A percentile compares a stretch with the other conserved stretches of the same genome.
phyloP scores from a whole-genome alignment of 2,329 filamentous ascomycete genomes.

The Emmonsiellopsis sp. region DNA sequence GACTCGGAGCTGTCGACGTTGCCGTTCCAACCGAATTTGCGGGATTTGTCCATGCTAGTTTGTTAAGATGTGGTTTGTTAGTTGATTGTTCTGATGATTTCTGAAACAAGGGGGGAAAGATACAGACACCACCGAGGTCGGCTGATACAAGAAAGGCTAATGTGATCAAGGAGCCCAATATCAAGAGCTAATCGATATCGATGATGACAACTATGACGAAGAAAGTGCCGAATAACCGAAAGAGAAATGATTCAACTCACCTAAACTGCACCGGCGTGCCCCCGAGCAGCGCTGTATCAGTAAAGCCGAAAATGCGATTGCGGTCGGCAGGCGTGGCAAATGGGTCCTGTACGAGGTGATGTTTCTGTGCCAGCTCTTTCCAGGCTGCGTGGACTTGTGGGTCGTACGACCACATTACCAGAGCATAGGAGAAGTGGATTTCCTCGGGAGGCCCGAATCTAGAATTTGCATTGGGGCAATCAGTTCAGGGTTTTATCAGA shows the following conservation, averaged over 20 bases:
- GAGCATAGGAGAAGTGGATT: constrained; percentile 30
- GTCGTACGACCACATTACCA: constrained; percentile 39
- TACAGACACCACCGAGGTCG: too few relatives aligned
- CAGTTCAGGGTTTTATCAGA: neutral
- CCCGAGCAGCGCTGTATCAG: constrained; percentile 31
- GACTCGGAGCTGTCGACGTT: constrained; percentile 38
- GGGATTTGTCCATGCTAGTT: constrained; percentile 35
- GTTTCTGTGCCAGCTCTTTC: constrained; percentile 33
- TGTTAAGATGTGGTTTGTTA: constrained; percentile 1
- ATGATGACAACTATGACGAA: neutral
- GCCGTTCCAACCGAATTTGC: constrained; percentile 38
- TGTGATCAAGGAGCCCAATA: neutral
- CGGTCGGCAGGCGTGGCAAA: constrained; percentile 28
- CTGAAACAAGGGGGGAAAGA: too few relatives aligned
- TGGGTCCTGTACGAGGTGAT: constrained; percentile 32
- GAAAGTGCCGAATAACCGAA: neutral
- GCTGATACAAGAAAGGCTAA: too few relatives aligned
- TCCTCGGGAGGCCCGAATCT: constrained; percentile 36
- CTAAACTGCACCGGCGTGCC: constrained; percentile 20
- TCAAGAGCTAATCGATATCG: constrained; percentile 3
- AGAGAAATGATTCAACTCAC: constrained; percentile 10
- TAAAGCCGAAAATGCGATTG: constrained; percentile 38
- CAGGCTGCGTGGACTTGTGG: constrained; percentile 37
- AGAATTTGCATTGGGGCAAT: neutral
- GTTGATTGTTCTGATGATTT: too few relatives aligned